Evolutionary conservation across 805 yeast genomes (phyloP).

Genomic region (Kuraishia hungarica): DNA sequence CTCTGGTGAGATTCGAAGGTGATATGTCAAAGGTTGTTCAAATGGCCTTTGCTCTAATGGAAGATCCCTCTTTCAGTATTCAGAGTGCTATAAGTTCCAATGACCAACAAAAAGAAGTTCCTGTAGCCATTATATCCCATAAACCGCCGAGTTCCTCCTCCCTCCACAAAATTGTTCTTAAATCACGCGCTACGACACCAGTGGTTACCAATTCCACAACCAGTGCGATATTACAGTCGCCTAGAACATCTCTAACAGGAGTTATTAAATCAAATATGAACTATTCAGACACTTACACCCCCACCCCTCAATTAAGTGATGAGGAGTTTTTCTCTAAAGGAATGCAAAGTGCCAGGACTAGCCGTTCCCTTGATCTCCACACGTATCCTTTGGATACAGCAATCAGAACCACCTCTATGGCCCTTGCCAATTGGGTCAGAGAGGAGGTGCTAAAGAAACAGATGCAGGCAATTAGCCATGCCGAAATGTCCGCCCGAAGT

Average conservation of each 20-base stretch:
- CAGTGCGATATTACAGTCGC: neutral
- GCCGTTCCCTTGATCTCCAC: slow-evolving; percentile 1
- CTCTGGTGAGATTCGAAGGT: neutral
- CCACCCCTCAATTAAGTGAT: neutral
- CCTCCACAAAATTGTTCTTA: neutral
- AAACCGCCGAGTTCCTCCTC: too few species aligned
- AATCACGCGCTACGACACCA: neutral
- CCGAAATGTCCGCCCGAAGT: neutral
- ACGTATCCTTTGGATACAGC: neutral
- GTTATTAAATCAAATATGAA: neutral
- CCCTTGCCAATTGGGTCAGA: neutral
- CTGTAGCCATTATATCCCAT: too few species aligned
- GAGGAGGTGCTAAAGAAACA: neutral
- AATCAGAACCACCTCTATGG: neutral
- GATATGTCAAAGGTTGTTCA: neutral
- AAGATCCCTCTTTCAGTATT: neutral
- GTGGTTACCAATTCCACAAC: neutral
- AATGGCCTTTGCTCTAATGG: neutral
- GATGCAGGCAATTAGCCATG: neutral
- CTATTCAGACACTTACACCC: neutral
- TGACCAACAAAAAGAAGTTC: neutral
- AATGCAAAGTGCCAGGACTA: neutral
- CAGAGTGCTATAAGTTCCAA: neutral
- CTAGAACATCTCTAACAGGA: neutral
- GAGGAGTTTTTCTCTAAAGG: neutral